These are phyloP conservation scores for Sporothrix phasma DNA, from an alignment of 2,329 filamentous ascomycete genomes.

Conservation along the genomic window DNA sequence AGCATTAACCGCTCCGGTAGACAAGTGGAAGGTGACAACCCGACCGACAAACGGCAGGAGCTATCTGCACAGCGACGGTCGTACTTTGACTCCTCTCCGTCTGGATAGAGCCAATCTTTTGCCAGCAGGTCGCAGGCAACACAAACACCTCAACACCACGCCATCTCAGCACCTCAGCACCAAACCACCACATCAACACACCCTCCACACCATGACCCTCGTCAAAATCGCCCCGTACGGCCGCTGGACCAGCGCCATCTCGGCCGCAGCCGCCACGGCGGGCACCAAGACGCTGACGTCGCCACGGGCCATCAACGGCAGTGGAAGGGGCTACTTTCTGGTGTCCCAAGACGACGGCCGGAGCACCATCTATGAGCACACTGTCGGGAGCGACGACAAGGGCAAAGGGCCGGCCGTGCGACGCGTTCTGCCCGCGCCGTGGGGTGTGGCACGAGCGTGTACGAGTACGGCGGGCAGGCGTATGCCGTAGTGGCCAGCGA, in stretches of 20 bases:
- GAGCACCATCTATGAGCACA: slow-evolving; percentile 31
- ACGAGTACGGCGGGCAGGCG: slow-evolving; percentile 43
- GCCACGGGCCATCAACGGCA: slow-evolving; percentile 26
- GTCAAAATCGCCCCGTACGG: slow-evolving; percentile 28
- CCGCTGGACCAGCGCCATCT: slow-evolving; percentile 32
- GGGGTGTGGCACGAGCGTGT: slow-evolving; percentile 37
- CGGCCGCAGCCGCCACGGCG: slow-evolving; percentile 28
- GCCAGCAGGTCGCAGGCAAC: too few species aligned
- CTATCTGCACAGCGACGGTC: not conserved
- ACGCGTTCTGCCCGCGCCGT: slow-evolving; percentile 35
- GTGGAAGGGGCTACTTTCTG: slow-evolving; percentile 28
- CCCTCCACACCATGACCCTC: slow-evolving; percentile 4
- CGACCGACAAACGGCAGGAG: not conserved
- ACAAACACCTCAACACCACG: too few species aligned
- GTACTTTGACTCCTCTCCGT: not conserved
- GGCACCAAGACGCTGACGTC: slow-evolving; percentile 27
- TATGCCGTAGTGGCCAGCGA: slow-evolving; percentile 32
- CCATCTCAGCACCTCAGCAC: too few species aligned
- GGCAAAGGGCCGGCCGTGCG: slow-evolving; percentile 16
- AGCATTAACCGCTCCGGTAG: not conserved
- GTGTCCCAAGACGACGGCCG: slow-evolving; percentile 33
- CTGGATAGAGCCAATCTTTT: too few species aligned
- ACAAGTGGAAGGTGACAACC: not conserved
- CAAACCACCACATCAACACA: not conserved
- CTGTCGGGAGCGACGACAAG: slow-evolving; percentile 24